Evolutionary conservation across 2,329 filamentous ascomycete genomes (phyloP).

Genomic region (Epicoccum sorghinum): DNA sequence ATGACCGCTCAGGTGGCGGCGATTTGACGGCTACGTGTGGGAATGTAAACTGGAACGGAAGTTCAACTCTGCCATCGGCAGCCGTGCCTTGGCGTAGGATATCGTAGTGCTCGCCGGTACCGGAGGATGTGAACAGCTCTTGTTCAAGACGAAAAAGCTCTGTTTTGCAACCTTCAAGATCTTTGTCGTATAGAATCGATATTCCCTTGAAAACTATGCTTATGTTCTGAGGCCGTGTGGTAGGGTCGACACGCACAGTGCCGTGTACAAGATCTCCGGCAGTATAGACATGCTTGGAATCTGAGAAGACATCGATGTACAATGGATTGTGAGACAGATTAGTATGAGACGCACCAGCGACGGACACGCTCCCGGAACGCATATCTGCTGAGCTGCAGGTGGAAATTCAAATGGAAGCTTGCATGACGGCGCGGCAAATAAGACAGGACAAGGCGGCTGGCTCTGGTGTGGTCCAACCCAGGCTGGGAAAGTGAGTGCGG

Average conservation of each 20-base stretch:
- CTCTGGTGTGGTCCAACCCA: not conserved
- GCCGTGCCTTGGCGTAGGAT: conserved; percentile 27
- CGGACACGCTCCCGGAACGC: conserved; percentile 9
- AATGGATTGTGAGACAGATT: conserved; percentile 24
- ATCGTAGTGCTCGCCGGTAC: conserved; percentile 28
- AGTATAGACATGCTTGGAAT: conserved; percentile 23
- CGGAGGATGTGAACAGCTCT: conserved; percentile 28
- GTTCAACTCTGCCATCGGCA: conserved; percentile 32
- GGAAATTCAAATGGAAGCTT: not conserved
- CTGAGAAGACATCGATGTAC: conserved; percentile 23
- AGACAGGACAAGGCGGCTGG: conserved; percentile 1
- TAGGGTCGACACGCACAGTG: conserved; percentile 26
- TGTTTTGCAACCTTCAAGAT: conserved; percentile 18
- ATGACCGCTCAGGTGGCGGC: conserved; percentile 20
- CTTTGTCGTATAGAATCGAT: conserved; percentile 19
- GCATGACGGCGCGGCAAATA: conserved; percentile 1
- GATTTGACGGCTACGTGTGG: conserved; percentile 23
- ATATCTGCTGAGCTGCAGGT: conserved; percentile 2
- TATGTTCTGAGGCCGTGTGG: conserved; percentile 25
- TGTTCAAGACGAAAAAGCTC: conserved; percentile 26
- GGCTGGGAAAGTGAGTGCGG: conserved; percentile 8
- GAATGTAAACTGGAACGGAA: conserved; percentile 37
- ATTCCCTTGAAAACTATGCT: conserved; percentile 24
- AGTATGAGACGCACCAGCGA: conserved; percentile 14
- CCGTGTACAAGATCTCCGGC: conserved; percentile 31